These are phyloP conservation scores for Rhododendron kiyosumense DNA, from an alignment of 148 eudicot species.

Conservation along the genomic window DNA sequence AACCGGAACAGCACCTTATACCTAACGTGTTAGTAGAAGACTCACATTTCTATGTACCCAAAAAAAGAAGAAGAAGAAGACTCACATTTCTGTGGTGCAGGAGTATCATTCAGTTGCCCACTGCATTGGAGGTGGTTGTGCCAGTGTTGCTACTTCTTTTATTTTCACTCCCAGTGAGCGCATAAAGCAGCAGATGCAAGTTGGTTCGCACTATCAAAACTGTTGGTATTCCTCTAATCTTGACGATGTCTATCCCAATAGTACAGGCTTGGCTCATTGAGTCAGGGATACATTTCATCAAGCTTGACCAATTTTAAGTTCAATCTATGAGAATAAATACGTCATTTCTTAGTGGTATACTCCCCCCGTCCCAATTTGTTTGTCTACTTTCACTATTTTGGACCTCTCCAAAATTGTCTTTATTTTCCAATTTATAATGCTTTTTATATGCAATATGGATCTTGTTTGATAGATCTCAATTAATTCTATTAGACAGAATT, in stretches of 20 bases:
- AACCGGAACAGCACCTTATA: too few relatives aligned
- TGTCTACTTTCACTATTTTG: neutral
- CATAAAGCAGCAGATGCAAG: conserved; percentile 99
- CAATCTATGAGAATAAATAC: neutral
- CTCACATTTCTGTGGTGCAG: conserved; percentile 35
- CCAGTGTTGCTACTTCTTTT: conserved; percentile 94
- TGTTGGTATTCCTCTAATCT: conserved; percentile 62
- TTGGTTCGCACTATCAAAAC: conserved; percentile 72
- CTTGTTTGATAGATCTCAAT: neutral
- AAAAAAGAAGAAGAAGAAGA: neutral
- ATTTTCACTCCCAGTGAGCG: conserved; percentile 95
- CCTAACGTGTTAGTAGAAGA: neutral
- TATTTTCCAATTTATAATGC: neutral
- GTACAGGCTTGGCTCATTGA: neutral
- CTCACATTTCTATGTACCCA: neutral
- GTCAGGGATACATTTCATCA: neutral
- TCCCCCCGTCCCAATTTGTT: neutral
- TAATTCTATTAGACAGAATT: neutral
- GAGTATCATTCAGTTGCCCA: conserved; percentile 85
- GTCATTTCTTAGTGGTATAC: neutral
- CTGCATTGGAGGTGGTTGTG: conserved; percentile 93
- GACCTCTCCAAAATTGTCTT: neutral
- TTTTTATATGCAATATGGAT: too few relatives aligned
- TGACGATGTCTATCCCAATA: neutral
- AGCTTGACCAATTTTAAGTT: neutral